Evolutionary conservation across 441 rosid species (phyloP).

Genomic region (Erodium trifolium): DNA sequence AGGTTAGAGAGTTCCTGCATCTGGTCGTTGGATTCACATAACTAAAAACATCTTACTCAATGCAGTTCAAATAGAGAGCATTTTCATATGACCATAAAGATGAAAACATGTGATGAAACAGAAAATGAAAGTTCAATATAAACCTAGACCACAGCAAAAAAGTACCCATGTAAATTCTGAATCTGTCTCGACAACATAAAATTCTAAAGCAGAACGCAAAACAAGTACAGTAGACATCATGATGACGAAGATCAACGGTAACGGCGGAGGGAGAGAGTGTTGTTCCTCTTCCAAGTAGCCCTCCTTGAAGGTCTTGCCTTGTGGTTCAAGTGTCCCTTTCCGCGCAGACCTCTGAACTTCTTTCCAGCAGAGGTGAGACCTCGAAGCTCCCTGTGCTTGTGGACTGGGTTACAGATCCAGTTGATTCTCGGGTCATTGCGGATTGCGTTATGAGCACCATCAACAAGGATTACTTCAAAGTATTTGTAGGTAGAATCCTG

Average conservation of each 20-base stretch:
- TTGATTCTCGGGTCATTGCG: conserved; percentile 23
- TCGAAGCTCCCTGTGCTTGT: conserved; percentile 23
- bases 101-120: too few species aligned
- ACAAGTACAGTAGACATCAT: too few species aligned
- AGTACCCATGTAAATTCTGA: too few species aligned
- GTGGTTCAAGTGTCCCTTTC: conserved; percentile 26
- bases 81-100: too few species aligned
- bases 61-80: too few species aligned
- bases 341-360: conserved; percentile 28
- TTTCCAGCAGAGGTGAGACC: conserved; percentile 29
- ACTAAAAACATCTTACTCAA: too few species aligned
- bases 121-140: too few species aligned
- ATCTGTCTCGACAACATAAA: too few species aligned
- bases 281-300: conserved; percentile 30
- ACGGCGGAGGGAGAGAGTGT: conserved; percentile 28
- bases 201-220: too few species aligned
- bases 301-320: conserved; percentile 29
- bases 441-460: conserved; percentile 25
- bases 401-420: conserved; percentile 21
- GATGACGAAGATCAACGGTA: conserved; percentile 10
- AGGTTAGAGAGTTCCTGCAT: too few species aligned
- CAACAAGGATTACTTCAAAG: conserved; percentile 24
- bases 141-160: too few species aligned
- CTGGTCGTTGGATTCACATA: too few species aligned
- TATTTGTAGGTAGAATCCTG: conserved; percentile 28